Percentiles rank a stretch among this genome's conserved stretches.
Conservation (phyloP, 768 basidiomycete genomes). For the Tephrocybe rancida region DNA sequence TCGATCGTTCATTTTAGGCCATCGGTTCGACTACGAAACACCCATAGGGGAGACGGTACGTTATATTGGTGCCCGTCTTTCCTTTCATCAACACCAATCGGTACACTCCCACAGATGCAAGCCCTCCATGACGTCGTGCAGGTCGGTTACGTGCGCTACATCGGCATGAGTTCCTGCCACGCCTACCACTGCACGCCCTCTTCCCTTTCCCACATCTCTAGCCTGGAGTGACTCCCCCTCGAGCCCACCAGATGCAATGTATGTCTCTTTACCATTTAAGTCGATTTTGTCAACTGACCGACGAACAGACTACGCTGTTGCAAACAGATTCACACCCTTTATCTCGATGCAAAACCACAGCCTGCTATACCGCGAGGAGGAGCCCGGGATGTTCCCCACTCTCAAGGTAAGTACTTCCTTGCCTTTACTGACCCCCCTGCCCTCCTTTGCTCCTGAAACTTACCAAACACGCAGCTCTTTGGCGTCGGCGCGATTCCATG, state of each 20-base stretch:
- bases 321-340: slow-evolving; percentile 59
- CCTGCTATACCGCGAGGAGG: slow-evolving; percentile 66
- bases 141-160: slow-evolving; percentile 62
- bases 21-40: slow-evolving; percentile 58
- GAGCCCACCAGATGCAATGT: slow-evolving; percentile 63
- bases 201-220: neutral
- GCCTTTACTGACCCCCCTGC: neutral
- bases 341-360: slow-evolving; percentile 74
- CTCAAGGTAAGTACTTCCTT: slow-evolving; percentile 38
- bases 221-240: neutral
- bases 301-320: slow-evolving; percentile 56
- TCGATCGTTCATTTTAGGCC: slow-evolving; percentile 44
- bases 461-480: slow-evolving; percentile 48
- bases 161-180: slow-evolving; percentile 60
- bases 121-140: slow-evolving; percentile 70
- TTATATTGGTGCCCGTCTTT: neutral
- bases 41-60: slow-evolving; percentile 59
- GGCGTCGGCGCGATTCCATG: slow-evolving; percentile 62
- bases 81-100: neutral
- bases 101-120: slow-evolving; percentile 48
- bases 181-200: slow-evolving; percentile 52
- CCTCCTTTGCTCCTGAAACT: neutral
- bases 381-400: slow-evolving; percentile 64
- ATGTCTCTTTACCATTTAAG: slow-evolving; percentile 14
- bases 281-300: neutral